Evolutionary conservation across 352 stramenopile genomes (phyloP).

Genomic region (Pythium volutum): DNA sequence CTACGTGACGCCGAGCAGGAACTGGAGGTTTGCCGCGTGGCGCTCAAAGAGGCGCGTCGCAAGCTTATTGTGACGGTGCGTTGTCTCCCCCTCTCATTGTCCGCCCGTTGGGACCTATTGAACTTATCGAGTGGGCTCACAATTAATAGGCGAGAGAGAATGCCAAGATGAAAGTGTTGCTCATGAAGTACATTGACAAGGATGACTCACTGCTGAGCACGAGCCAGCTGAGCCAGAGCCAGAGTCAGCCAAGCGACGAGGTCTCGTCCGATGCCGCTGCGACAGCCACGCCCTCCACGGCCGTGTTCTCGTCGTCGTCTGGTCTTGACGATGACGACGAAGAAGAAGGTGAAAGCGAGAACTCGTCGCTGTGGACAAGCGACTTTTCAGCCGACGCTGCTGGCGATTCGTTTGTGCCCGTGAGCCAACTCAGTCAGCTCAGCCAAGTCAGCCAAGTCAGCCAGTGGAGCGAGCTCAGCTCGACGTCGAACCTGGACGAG

Average conservation of each 20-base stretch:
- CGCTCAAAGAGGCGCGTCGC: slow-evolving; percentile 53
- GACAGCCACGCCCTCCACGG: slow-evolving; percentile 22
- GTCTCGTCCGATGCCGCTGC: slow-evolving; percentile 5
- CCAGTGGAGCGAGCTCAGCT: slow-evolving; percentile 81
- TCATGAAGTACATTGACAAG: slow-evolving; percentile 87
- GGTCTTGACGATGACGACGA: slow-evolving; percentile 9
- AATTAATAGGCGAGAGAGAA: slow-evolving; percentile 66
- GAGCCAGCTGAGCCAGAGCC: slow-evolving; percentile 53
- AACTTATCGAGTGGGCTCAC: not conserved
- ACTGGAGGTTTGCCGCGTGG: slow-evolving; percentile 39
- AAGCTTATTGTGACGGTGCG: slow-evolving; percentile 65
- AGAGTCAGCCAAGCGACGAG: slow-evolving; percentile 7
- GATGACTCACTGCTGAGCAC: slow-evolving; percentile 75
- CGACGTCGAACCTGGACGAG: slow-evolving; percentile 79
- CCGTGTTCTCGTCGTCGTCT: slow-evolving; percentile 32
- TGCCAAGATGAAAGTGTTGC: slow-evolving; percentile 82
- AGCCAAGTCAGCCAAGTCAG: slow-evolving; percentile 73
- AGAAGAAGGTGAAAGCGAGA: slow-evolving; percentile 33
- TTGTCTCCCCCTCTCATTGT: not conserved
- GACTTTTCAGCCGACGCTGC: slow-evolving; percentile 43
- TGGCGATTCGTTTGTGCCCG: slow-evolving; percentile 30
- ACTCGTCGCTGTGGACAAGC: slow-evolving; percentile 48
- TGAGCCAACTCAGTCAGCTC: slow-evolving; percentile 47
- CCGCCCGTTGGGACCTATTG: not conserved
- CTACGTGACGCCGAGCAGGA: slow-evolving; percentile 67